phyloP scores from a whole-genome alignment of 768 basidiomycete species.

The Phaffia australis region DNA sequence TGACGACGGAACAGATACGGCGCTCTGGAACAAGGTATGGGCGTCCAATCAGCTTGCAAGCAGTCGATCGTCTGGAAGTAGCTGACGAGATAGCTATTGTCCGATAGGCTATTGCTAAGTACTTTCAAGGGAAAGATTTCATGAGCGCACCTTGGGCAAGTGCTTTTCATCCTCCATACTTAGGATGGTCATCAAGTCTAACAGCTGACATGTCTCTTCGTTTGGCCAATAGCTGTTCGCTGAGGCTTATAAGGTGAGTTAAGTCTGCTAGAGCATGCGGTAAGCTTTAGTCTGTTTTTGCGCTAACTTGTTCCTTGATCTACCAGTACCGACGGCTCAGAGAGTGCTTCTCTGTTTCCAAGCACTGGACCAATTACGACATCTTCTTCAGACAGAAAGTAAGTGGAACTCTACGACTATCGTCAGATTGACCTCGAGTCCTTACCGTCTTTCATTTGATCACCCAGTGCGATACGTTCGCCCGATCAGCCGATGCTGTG shows the following conservation, averaged over 20 bases:
- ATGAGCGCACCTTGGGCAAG: constrained; percentile 76
- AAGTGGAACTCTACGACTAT: constrained; percentile 9
- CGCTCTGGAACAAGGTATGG: constrained; percentile 76
- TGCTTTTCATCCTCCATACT: background rate
- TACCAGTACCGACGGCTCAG: constrained; percentile 47
- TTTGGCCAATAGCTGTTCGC: constrained; percentile 57
- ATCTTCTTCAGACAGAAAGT: constrained; percentile 92
- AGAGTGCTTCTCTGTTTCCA: constrained; percentile 85
- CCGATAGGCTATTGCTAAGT: constrained; percentile 67
- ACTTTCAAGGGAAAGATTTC: constrained; percentile 83
- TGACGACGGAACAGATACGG: constrained; percentile 84
- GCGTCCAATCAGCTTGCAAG: background rate
- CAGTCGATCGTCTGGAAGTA: background rate
- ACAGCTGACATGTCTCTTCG: background rate
- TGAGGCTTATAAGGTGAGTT: constrained; percentile 49
- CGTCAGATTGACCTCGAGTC: background rate
- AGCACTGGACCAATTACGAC: constrained; percentile 80
- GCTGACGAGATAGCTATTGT: no score
- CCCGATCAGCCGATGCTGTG: constrained; percentile 79
- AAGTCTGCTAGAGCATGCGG: no score
- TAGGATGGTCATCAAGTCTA: no score
- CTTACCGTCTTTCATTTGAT: background rate
- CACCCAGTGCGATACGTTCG: constrained; percentile 80
- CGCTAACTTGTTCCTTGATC: no score
- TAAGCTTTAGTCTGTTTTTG: no score